These are phyloP conservation scores for Iris pallida DNA, from an alignment of 116 monocot species.

Conservation along the genomic window DNA sequence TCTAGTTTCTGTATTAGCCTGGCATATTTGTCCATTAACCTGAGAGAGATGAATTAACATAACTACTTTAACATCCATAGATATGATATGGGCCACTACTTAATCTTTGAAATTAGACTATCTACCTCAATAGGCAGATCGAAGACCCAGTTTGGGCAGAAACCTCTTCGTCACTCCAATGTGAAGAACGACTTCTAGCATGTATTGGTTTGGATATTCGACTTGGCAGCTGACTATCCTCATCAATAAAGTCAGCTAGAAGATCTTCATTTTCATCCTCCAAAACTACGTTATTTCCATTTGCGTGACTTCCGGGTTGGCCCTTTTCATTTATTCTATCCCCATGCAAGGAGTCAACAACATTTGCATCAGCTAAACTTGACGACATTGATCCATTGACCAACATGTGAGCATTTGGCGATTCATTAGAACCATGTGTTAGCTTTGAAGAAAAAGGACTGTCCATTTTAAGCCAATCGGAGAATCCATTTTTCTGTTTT, in stretches of 20 bases:
- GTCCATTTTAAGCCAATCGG: constrained; percentile 60
- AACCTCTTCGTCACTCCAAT: constrained; percentile 74
- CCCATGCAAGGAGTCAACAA: constrained; percentile 28
- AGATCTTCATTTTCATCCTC: constrained; percentile 99
- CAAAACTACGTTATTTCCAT: constrained; percentile 31
- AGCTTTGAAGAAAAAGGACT: constrained; percentile 74
- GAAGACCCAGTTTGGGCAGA: constrained; percentile 93
- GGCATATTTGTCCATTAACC: constrained; percentile 99
- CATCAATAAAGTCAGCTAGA: constrained; percentile 98
- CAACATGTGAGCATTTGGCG: constrained; percentile 21
- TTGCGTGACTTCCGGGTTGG: constrained; percentile 24
- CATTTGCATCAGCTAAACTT: constrained; percentile 31
- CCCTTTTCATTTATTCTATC: constrained; percentile 21
- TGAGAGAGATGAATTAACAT: constrained; percentile 21
- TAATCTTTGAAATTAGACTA: background rate
- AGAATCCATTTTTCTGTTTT: constrained; percentile 70
- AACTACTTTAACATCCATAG: background rate
- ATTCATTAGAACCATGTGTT: constrained; percentile 41
- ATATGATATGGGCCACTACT: background rate
- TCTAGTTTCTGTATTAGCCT: constrained; percentile 99
- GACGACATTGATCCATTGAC: constrained; percentile 32
- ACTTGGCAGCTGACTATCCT: constrained; percentile 98
- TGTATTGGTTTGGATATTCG: constrained; percentile 54
- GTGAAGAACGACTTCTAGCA: constrained; percentile 27
- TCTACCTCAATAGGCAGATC: constrained; percentile 77